Evolutionary conservation across 148 eudicot species (phyloP).

Genomic region (Euryodendron excelsum): DNA sequence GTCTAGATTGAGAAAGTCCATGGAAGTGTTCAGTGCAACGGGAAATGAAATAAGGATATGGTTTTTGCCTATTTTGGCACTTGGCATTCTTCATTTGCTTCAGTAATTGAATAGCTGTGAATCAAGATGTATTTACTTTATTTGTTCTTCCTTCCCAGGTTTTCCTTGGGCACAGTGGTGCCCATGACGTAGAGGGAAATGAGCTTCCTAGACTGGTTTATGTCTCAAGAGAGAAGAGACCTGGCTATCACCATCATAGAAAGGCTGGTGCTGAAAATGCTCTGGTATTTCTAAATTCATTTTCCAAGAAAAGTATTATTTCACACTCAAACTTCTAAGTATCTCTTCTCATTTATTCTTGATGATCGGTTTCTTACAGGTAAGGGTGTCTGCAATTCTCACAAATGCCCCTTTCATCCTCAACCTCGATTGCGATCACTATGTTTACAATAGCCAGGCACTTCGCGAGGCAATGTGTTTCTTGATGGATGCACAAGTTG

Average conservation of each 20-base stretch:
- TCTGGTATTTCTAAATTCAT: slow-evolving; percentile 48
- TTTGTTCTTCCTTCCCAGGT: too few species aligned
- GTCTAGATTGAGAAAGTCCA: not conserved
- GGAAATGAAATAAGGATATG: not conserved
- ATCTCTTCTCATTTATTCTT: not conserved
- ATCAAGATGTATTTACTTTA: not conserved
- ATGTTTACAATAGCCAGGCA: slow-evolving; percentile 95
- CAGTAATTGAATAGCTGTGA: not conserved
- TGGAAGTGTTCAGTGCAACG: not conserved
- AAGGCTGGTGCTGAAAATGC: slow-evolving; percentile 99
- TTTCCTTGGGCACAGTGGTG: slow-evolving; percentile 89
- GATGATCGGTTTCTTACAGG: slow-evolving; percentile 37
- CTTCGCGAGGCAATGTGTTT: slow-evolving; percentile 99
- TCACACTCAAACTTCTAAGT: not conserved
- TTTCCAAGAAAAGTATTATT: not conserved
- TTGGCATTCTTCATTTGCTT: not conserved
- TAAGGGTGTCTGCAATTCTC: slow-evolving; percentile 93
- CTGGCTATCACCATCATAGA: slow-evolving; percentile 97
- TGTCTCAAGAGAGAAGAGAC: slow-evolving; percentile 99
- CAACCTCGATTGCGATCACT: slow-evolving; percentile 98
- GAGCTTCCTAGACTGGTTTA: slow-evolving; percentile 98
- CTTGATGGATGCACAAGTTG: slow-evolving; percentile 88
- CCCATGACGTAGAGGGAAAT: slow-evolving; percentile 86
- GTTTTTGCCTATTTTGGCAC: not conserved
- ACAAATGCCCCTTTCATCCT: slow-evolving; percentile 97